Percentiles rank a stretch among this genome's conserved stretches.
phyloP scores from a whole-genome alignment of 1,284 basidiomycete species.

The Sporisorium scitamineum region DNA sequence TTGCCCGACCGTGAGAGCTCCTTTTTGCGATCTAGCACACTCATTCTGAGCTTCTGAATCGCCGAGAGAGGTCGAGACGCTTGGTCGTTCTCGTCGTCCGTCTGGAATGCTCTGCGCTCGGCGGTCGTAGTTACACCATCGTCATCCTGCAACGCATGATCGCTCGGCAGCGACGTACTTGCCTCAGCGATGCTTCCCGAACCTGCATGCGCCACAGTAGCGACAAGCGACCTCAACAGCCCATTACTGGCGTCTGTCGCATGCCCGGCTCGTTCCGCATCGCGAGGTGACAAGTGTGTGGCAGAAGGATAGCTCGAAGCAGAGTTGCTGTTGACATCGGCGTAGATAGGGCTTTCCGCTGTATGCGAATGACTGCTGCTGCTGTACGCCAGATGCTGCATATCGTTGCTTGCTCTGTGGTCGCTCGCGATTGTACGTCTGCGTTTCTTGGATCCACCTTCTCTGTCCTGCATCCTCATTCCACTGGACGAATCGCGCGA shows the following conservation, averaged over 20 bases:
- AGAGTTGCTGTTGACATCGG: constrained; percentile 9
- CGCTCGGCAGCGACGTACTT: neutral
- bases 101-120: constrained; percentile 17
- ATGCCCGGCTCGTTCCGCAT: neutral
- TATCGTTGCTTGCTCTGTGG: neutral
- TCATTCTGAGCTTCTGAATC: constrained; percentile 41
- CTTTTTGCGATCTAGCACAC: constrained; percentile 39
- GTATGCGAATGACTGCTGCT: constrained; percentile 4
- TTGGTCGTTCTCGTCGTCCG: constrained; percentile 33
- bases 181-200: no score
- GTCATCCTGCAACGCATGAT: constrained; percentile 14
- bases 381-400: neutral
- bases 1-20: constrained; percentile 19
- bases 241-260: constrained; percentile 3
- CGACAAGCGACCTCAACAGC: constrained; percentile 4
- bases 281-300: constrained; percentile 25
- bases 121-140: constrained; percentile 2
- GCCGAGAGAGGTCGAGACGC: constrained; percentile 30
- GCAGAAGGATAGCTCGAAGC: constrained; percentile 23
- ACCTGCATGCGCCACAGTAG: neutral
- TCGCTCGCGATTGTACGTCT: constrained; percentile 18
- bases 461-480: neutral
- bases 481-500: constrained; percentile 12
- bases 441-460: constrained; percentile 13
- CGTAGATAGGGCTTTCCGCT: constrained; percentile 19